phyloP scores from a whole-genome alignment of 805 yeast species.

The Cyberlindnera maritima region DNA sequence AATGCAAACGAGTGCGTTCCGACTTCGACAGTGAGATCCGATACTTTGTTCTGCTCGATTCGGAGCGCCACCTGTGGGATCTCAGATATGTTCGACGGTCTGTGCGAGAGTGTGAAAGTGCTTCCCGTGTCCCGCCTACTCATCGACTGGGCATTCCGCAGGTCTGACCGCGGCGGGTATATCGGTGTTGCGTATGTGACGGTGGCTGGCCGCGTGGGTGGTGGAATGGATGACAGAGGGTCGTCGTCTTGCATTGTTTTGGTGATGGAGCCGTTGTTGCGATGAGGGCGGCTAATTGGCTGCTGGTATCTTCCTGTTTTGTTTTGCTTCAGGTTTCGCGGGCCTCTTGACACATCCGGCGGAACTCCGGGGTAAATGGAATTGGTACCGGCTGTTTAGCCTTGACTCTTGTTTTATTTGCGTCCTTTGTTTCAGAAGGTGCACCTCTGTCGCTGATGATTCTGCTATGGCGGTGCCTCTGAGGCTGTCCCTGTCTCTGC shows the following conservation, averaged over 20 bases:
- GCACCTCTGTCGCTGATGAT: too few species aligned
- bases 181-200: not conserved
- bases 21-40: slow-evolving; percentile 15
- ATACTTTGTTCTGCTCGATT: slow-evolving; percentile 18
- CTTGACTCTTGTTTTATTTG: too few species aligned
- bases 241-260: not conserved
- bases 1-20: slow-evolving; percentile 22
- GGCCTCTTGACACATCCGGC: not conserved
- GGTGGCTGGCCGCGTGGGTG: not conserved
- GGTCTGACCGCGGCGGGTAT: not conserved
- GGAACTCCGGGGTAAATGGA: not conserved
- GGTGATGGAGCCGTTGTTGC: not conserved
- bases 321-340: not conserved
- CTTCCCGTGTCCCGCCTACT: not conserved
- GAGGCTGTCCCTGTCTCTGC: too few species aligned
- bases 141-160: not conserved
- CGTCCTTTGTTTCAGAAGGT: too few species aligned
- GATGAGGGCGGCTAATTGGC: not conserved
- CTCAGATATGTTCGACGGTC: slow-evolving; percentile 11
- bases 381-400: too few species aligned
- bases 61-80: slow-evolving; percentile 20
- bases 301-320: not conserved
- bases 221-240: not conserved
- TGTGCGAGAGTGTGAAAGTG: not conserved
- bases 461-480: too few species aligned